phyloP scores from a whole-genome alignment of 306 rosid species.

The Rosa chinensis region DNA sequence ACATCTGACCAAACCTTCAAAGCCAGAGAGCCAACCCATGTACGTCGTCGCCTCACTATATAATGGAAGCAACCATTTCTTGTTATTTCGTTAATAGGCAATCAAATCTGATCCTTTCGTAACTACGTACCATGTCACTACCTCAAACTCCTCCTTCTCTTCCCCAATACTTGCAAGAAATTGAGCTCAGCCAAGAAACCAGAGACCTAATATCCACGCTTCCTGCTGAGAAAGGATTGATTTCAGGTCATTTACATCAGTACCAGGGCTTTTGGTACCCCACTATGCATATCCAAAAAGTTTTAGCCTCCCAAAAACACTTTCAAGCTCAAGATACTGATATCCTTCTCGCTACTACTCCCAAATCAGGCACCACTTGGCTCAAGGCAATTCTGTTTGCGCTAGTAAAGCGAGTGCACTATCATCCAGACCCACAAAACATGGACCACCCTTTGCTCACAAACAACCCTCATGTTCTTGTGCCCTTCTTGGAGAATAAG shows the following conservation, averaged over 20 bases:
- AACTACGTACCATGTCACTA: neutral
- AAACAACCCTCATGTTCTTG: conserved; percentile 35
- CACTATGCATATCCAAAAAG: conserved; percentile 30
- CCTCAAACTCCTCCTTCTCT: neutral
- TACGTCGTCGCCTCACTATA: no score
- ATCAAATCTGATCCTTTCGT: neutral
- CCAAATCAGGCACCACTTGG: conserved; percentile 52
- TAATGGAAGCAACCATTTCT: neutral
- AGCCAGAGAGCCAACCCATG: no score
- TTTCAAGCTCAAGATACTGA: conserved; percentile 35
- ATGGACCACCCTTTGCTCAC: conserved; percentile 32
- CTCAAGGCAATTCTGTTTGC: conserved; percentile 38
- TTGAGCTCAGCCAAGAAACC: conserved; percentile 26
- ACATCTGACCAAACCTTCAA: no score
- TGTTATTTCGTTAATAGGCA: neutral
- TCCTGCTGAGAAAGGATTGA: conserved; percentile 30
- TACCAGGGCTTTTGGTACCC: conserved; percentile 48
- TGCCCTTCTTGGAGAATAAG: conserved; percentile 36
- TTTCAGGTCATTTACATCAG: conserved; percentile 17
- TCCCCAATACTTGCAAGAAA: conserved; percentile 22
- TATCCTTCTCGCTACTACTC: conserved; percentile 34
- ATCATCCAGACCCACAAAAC: conserved; percentile 10
- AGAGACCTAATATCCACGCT: conserved; percentile 27
- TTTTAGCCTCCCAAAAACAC: conserved; percentile 31
- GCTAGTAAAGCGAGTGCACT: conserved; percentile 18